Evolutionary conservation across 2,329 filamentous ascomycete genomes (phyloP), one percentile per base, ranked within the genome.

Genomic region (Rutstroemia sp.): DNA sequence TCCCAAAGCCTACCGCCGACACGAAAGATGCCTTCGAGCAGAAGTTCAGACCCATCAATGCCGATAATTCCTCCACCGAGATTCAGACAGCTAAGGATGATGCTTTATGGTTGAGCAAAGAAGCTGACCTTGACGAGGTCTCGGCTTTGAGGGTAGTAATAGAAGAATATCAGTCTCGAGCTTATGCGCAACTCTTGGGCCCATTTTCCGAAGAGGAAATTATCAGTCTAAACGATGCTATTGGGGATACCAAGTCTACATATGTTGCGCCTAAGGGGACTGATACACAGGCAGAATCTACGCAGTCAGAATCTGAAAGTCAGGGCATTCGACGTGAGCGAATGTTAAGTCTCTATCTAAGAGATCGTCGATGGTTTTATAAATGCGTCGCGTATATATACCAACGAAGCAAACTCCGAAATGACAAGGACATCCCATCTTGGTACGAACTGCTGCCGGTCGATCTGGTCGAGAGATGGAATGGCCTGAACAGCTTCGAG

Each of bases 11-110:
- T 1, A 83, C 80, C 61, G 69, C 82, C 51, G 77, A 82, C 65
- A 81, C 87, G 30, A 88, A 85, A 71, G 78, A 81, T 62, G 80
- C 81, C 17, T 95, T 95, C 68, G 88, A 95, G 59, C 88, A 88
- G 19, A 91, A 86, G 71, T 95, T 89, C 0, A 88, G 91, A 21
- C 88, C 91, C 5, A 95, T 96, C 59, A 87, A 95, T 69, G 82
- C 91, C 49, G 83, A 89, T 1, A 83, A 87, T 17, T 81, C 81
- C 5, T 82, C 81, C 64, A 79, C 81, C 42, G 81, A 81, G 83
- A 92, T 67, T 63, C 83, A 87, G 40, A 76, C 87, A 67, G 83
- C 97, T 69, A 96, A 95, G 73, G 81, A 83, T 48, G 92, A 97
- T 74, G 82, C 90, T 36, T 70, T 87, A 63, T 97, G 92, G 91